Conservation (phyloP, 345 rosid species). For the Angophora floribunda region DNA sequence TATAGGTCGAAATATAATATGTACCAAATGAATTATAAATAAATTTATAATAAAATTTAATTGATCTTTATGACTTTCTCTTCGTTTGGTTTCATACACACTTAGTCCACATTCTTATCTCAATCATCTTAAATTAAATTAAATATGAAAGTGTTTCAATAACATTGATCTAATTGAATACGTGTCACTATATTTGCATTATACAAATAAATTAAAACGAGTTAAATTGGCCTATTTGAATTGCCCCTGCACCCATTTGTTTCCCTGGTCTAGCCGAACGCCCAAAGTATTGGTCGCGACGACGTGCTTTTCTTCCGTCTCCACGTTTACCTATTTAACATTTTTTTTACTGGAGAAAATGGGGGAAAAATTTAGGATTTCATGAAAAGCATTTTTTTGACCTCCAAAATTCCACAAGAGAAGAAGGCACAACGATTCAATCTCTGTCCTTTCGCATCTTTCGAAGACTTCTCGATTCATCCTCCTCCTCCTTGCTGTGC, state of each 20-base stretch:
- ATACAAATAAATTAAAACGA: accelerated
- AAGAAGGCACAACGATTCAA: background rate
- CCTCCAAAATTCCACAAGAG: background rate
- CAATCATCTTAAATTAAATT: accelerated
- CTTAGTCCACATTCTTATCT: accelerated
- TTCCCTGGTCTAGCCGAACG: accelerated
- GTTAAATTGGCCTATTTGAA: accelerated
- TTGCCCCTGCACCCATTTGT: accelerated
- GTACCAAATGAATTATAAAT: accelerated
- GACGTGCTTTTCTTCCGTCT: background rate
- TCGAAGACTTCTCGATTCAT: background rate
- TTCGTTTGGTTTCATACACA: accelerated
- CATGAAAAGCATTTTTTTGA: accelerated
- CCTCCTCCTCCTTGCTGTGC: background rate
- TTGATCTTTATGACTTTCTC: accelerated
- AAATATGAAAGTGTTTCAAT: too few species aligned
- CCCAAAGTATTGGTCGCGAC: background rate
- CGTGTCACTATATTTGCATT: too few species aligned
- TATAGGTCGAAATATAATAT: too few species aligned
- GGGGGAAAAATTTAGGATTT: background rate
- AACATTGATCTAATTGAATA: too few species aligned
- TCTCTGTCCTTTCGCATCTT: background rate
- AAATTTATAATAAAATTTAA: too few species aligned
- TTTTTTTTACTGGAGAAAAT: background rate
- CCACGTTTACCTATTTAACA: background rate